Percentiles rank a stretch among this genome's conserved stretches.
Conservation (phyloP, 2,329 filamentous ascomycete genomes). For the Stagonosporopsis vannaccii region DNA sequence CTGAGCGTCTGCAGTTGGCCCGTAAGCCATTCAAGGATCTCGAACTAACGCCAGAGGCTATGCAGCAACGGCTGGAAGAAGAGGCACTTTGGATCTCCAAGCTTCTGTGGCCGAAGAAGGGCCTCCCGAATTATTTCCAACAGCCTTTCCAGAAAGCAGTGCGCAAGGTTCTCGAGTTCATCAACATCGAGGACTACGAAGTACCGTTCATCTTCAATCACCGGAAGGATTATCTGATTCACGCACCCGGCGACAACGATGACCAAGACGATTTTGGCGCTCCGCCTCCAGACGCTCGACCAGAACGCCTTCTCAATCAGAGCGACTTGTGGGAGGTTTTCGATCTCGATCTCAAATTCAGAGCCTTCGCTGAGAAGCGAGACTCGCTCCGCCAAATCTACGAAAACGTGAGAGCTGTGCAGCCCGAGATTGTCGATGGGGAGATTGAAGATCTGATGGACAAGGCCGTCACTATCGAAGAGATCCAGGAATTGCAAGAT, state of each 20-base stretch:
- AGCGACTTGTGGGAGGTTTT: constrained; percentile 95
- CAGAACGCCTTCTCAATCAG: constrained; percentile 89
- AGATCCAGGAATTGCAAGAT: constrained; percentile 94
- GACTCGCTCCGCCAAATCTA: constrained; percentile 83
- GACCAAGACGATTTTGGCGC: constrained; percentile 70
- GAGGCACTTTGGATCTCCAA: constrained; percentile 92
- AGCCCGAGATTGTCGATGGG: constrained; percentile 69
- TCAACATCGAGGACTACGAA: constrained; percentile 92
- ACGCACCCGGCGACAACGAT: constrained; percentile 71
- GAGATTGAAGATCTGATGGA: constrained; percentile 85
- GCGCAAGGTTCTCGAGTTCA: constrained; percentile 91
- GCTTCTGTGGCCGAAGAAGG: constrained; percentile 87
- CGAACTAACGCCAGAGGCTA: constrained; percentile 81
- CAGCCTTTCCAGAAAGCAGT: constrained; percentile 87
- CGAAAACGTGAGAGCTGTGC: constrained; percentile 69
- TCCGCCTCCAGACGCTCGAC: constrained; percentile 73
- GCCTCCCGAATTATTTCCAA: constrained; percentile 73
- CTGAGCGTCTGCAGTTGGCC: constrained; percentile 92
- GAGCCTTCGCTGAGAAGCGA: constrained; percentile 89
- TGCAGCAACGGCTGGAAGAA: constrained; percentile 68
- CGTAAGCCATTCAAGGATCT: constrained; percentile 87
- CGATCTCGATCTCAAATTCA: constrained; percentile 93
- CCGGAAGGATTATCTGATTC: constrained; percentile 95
- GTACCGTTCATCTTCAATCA: constrained; percentile 98
- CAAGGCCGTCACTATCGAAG: constrained; percentile 85